Evolutionary conservation across 352 stramenopile species (phyloP).

Genomic region (Globisporangium polare): DNA sequence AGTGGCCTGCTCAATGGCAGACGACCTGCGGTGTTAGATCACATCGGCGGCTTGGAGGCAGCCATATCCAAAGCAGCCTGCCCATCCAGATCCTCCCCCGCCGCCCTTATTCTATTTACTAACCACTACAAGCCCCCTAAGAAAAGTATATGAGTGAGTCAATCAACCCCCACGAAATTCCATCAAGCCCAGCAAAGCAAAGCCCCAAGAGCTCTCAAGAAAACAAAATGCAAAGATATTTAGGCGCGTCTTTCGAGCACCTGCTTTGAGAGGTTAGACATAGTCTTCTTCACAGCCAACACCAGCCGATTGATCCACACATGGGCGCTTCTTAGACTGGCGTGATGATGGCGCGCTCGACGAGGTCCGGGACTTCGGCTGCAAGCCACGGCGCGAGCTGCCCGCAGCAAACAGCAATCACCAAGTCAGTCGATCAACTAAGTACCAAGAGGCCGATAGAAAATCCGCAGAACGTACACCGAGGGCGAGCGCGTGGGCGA

Average conservation of each 20-base stretch:
- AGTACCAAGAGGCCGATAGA: background rate
- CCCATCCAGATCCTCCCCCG: background rate
- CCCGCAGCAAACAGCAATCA: background rate
- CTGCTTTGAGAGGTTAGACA: background rate
- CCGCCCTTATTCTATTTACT: conserved; percentile 9
- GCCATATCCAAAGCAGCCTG: background rate
- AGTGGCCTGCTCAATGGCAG: conserved; percentile 1
- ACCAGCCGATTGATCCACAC: too few relatives aligned
- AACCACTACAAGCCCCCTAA: background rate
- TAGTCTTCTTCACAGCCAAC: background rate
- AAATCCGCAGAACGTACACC: conserved; percentile 38
- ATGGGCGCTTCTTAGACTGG: conserved; percentile 36
- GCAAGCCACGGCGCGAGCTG: conserved; percentile 86
- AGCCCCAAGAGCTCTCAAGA: background rate
- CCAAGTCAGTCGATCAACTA: background rate
- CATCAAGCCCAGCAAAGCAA: background rate
- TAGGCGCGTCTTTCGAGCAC: background rate
- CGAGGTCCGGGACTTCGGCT: conserved; percentile 82
- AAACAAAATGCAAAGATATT: conserved; percentile 4
- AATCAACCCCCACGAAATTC: conserved; percentile 2
- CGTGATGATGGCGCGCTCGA: conserved; percentile 72
- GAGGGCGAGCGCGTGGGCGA: conserved; percentile 80
- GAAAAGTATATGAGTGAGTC: conserved; percentile 3
- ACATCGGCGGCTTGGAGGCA: background rate
- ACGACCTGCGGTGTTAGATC: background rate